These are phyloP conservation scores for Malus domestica DNA, from an alignment of 306 rosid species.

Conservation along the genomic window DNA sequence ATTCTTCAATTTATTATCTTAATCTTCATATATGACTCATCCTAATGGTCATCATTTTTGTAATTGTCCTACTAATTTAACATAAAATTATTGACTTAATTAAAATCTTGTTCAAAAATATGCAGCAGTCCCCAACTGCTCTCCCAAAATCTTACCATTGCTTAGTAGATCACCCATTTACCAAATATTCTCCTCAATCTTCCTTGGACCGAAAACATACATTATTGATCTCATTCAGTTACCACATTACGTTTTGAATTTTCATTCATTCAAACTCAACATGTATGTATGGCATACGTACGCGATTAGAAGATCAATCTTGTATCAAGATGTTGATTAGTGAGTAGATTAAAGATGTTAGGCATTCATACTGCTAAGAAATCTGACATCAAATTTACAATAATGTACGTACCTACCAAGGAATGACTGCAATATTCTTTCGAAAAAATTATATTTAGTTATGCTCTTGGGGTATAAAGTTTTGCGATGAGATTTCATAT, in stretches of 20 bases:
- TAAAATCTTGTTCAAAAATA: neutral
- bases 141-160: constrained; percentile 18
- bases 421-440: too few species aligned
- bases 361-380: neutral
- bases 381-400: neutral
- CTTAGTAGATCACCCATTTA: constrained; percentile 29
- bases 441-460: neutral
- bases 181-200: constrained; percentile 20
- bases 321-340: neutral
- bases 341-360: neutral
- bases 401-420: too few species aligned
- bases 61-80: constrained; percentile 33
- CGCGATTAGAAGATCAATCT: neutral
- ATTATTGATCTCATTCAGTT: neutral
- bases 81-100: neutral
- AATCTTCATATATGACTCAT: neutral
- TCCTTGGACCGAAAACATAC: constrained; percentile 5
- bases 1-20: neutral
- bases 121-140: constrained; percentile 39
- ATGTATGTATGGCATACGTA: neutral
- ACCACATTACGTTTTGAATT: neutral
- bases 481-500: neutral
- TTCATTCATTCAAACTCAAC: neutral
- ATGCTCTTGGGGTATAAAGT: neutral
- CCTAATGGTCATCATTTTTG: constrained; percentile 37